Percentiles rank a stretch among this genome's conserved stretches.
These are phyloP conservation scores for Prunus salicina DNA, from an alignment of 306 rosid species.

Conservation along the genomic window DNA sequence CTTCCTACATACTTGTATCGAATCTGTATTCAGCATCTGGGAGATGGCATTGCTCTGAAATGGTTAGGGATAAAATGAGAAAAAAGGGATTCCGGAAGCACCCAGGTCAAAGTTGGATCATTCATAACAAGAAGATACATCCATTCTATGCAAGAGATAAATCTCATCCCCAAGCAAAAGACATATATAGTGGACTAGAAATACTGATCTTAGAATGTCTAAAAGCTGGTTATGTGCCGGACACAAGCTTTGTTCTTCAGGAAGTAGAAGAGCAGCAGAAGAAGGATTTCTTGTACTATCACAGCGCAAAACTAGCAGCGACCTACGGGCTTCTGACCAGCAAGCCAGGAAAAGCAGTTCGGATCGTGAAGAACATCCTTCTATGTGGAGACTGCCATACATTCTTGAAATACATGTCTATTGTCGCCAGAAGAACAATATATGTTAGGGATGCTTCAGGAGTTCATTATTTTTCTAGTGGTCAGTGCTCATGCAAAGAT, in stretches of 20 bases:
- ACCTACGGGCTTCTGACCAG: conserved; percentile 65
- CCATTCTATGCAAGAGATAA: conserved; percentile 79
- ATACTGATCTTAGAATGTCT: conserved; percentile 74
- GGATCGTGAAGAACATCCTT: conserved; percentile 67
- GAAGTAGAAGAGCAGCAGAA: conserved; percentile 87
- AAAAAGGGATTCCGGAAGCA: conserved; percentile 64
- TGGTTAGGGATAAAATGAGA: conserved; percentile 66
- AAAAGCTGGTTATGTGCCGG: conserved; percentile 78
- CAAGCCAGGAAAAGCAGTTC: conserved; percentile 61
- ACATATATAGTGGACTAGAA: conserved; percentile 71
- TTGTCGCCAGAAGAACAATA: conserved; percentile 58
- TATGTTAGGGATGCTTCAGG: conserved; percentile 75
- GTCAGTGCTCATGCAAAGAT: conserved; percentile 81
- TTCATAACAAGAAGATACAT: conserved; percentile 56
- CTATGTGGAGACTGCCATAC: conserved; percentile 89
- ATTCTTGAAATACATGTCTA: conserved; percentile 70
- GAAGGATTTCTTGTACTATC: conserved; percentile 64
- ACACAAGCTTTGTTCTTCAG: conserved; percentile 74
- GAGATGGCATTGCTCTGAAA: conserved; percentile 80
- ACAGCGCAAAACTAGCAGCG: conserved; percentile 71
- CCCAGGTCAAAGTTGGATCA: conserved; percentile 80
- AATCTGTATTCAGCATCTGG: conserved; percentile 86
- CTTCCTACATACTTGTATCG: conserved; percentile 67
- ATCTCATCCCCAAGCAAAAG: conserved; percentile 72
- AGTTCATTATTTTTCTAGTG: conserved; percentile 72